phyloP scores from a whole-genome alignment of 768 basidiomycete genomes.

The Boletus sp. region DNA sequence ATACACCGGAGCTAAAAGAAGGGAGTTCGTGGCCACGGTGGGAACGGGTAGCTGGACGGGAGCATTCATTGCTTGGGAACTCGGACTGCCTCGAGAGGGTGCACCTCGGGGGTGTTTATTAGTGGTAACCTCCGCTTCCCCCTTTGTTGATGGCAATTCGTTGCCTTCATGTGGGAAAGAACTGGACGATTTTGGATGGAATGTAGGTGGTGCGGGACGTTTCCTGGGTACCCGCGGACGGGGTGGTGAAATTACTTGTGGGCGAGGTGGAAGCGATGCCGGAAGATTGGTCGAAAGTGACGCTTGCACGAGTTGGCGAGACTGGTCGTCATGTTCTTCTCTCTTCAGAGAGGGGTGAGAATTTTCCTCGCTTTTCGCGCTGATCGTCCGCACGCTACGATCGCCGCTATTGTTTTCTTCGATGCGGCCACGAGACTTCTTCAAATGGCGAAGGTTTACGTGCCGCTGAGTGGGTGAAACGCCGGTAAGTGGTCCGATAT shows the following conservation, averaged over 20 bases:
- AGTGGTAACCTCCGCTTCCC: background rate
- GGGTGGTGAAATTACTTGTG: conserved; percentile 25
- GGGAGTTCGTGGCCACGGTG: conserved; percentile 6
- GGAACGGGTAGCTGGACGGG: conserved; percentile 4
- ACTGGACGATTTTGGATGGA: background rate
- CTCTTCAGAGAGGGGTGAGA: conserved; percentile 1
- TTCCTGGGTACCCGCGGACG: conserved; percentile 19
- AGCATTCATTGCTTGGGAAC: conserved; percentile 10
- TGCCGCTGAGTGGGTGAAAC: conserved; percentile 28
- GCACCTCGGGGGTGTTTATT: background rate
- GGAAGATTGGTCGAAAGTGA: background rate
- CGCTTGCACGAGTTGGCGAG: background rate
- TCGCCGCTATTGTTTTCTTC: conserved; percentile 30
- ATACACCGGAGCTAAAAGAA: conserved; percentile 9
- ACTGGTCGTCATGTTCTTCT: conserved; percentile 18
- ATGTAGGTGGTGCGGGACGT: background rate
- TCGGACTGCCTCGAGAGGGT: background rate
- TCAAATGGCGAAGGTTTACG: conserved; percentile 33
- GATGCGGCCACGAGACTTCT: conserved; percentile 21
- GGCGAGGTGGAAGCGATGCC: conserved; percentile 16
- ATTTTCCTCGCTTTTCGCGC: conserved; percentile 24
- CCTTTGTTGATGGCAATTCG: background rate
- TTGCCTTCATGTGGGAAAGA: background rate
- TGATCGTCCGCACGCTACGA: conserved; percentile 23
- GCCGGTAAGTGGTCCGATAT: conserved; percentile 19